Conservation (phyloP, 1,284 basidiomycete genomes). For the Dichomitus squalens region DNA sequence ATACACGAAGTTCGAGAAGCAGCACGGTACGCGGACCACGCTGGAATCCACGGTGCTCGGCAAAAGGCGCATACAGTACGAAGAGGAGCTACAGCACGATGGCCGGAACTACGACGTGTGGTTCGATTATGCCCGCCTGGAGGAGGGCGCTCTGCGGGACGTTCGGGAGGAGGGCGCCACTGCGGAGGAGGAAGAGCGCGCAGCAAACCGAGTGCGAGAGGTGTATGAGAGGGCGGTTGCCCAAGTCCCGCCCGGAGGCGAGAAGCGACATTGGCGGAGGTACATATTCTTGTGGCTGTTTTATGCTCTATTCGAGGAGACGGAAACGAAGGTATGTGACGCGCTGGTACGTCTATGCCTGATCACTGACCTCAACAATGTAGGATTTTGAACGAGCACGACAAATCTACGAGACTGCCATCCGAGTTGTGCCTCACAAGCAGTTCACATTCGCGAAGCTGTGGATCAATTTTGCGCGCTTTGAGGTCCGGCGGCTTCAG, state of each 20-base stretch:
- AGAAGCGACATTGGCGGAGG: conserved; percentile 92
- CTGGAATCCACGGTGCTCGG: conserved; percentile 95
- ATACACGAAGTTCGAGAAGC: conserved; percentile 98
- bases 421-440: conserved; percentile 92
- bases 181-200: conserved; percentile 63
- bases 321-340: conserved; percentile 78
- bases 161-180: conserved; percentile 77
- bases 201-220: conserved; percentile 76
- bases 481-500: conserved; percentile 88
- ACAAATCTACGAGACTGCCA: conserved; percentile 91
- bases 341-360: not conserved
- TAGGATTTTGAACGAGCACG: conserved; percentile 85
- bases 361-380: conserved; percentile 2
- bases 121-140: conserved; percentile 95
- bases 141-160: conserved; percentile 85
- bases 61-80: conserved; percentile 96
- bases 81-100: conserved; percentile 89
- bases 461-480: conserved; percentile 90
- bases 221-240: conserved; percentile 97
- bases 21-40: conserved; percentile 87
- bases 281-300: conserved; percentile 98
- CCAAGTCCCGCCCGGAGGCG: conserved; percentile 87
- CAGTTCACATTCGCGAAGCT: conserved; percentile 97
- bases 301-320: conserved; percentile 97
- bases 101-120: conserved; percentile 95